Evolutionary conservation across 1,284 basidiomycete species (phyloP), one percentile per base, ranked within the genome.

Genomic region (Ceratorhiza oryzae-sativae): DNA sequence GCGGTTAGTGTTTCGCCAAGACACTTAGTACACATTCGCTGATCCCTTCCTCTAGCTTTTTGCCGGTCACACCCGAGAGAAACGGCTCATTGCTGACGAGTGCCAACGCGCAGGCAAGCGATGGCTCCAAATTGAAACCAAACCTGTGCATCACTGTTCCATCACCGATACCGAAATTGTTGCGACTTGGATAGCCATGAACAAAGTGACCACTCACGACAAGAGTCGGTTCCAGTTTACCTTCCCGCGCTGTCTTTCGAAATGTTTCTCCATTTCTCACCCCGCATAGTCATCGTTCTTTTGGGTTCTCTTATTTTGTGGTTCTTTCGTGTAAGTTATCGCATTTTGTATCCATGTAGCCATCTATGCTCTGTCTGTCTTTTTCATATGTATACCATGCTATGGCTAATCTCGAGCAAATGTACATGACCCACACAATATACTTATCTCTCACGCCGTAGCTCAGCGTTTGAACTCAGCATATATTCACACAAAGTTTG

Each of bases 1-100:
- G 67, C n/a, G 34, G 67, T 70, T 25, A 34, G 67, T 59, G 41
- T 10, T 20, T 23, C 34, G 12, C 10, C 23, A 18, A 56, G 25
- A 32, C 56, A 2, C 34, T 45, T 34, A 13, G 25, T 51, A 12
- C 30, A 45, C 18, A n/a, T 32, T 34, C 42, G 42, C 42, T 58
- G 9, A 34, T 10, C 23, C 42, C 2, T 48, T 34, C 39, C 30
- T 34, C 27, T 25, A 65, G 67, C 27, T 70, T n/a, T 70, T 70
- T 27, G 32, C 67, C 20, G 67, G 67, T 1, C 67, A 59, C 27
- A 45, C 30, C 67, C 53, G 55, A 36, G 67, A 70, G 67, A 70
- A 70, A 49, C 67, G 67, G 15, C 67, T 70, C 34, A 70, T 70
- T 70, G 67, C 67, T 12, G 67, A 70, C 55, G 67, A 70, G 30